phyloP scores from a whole-genome alignment of 163 green algal species.

The Coccomyxa subellipsoidea region DNA sequence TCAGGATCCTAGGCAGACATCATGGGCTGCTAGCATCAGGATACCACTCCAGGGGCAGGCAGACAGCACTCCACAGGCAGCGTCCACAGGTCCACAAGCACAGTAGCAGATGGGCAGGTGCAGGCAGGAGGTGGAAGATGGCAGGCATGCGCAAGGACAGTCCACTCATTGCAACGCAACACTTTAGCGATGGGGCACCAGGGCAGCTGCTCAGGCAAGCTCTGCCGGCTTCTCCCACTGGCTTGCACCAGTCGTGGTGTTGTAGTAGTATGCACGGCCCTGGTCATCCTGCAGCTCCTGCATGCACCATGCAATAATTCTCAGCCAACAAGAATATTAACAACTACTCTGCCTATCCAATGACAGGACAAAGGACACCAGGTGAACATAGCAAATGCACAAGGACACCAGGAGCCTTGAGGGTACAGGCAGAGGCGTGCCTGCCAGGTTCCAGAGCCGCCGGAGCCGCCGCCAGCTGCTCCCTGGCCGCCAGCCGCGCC shows the following conservation, averaged over 20 bases:
- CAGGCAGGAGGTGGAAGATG: not conserved
- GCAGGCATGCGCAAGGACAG: not conserved
- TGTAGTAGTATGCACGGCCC: conserved; percentile 90
- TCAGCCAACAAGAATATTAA: no score
- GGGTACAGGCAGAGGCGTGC: not conserved
- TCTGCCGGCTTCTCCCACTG: conserved; percentile 89
- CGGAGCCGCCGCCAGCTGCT: conserved; percentile 16
- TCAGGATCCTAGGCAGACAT: not conserved
- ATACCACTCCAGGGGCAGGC: not conserved
- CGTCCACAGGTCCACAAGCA: not conserved
- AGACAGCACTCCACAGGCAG: not conserved
- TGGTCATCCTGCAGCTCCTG: conserved; percentile 78
- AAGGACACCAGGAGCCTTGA: no score
- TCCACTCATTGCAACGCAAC: not conserved
- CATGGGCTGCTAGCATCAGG: not conserved
- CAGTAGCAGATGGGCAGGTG: not conserved
- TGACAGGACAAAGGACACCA: no score
- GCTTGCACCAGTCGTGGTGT: conserved; percentile 76
- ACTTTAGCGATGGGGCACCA: not conserved
- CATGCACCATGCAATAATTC: conserved; percentile 12
- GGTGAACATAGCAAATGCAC: not conserved
- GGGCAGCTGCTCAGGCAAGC: conserved; percentile 38
- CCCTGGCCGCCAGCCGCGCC: conserved; percentile 1
- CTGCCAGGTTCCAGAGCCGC: not conserved
- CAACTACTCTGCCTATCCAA: no score